Base-by-base conservation (phyloP, 1,139 yeast genomes). In the Eremothecium coryli region DNA sequence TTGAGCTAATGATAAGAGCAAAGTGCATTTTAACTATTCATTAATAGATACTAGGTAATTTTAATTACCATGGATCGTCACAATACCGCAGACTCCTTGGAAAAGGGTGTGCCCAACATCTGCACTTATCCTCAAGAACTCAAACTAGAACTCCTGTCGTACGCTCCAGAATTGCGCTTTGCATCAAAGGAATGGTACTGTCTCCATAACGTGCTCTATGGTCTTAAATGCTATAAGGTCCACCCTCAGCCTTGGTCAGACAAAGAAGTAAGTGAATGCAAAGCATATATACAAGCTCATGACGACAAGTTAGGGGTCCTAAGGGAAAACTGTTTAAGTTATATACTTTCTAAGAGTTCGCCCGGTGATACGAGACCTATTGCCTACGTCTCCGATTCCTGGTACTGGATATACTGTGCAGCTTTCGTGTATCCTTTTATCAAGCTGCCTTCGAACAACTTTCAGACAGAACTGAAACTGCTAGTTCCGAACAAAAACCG, bases 321-420 rank as follows among this genome's bases (percentile, higher is more conserved):
- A n/a, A n/a, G n/a, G n/a, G n/a, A n/a, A n/a, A n/a, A n/a, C n/a
- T n/a, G 22, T 20, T 10, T 8, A 8, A 8, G 22, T 20, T 20
- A 20, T 20, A 20, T 20, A 10, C 10, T 20, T 8, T 8, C 9
- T 20, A 10, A 8, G 22, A 8, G 22, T 20, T 8, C 8, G 22
- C 9, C 8, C 10, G 10, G 10, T 20, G 22, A 10, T 20, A 10
- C 10, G 22, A 20, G 8, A 20, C 8, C 8, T 8, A 8, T 8
- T 10, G 22, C 10, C 22, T n/a, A n/a, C n/a, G n/a, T n/a, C n/a
- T n/a, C n/a, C 4, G 28, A 15, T 6, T 12, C 28, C 12, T 25
- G 28, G 28, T 25, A 25, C 16, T 25, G 28, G 28, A 6, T 6
- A n/a, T 25, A 25, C 28, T 25, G 15, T 6, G 15, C 14, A 5